These are phyloP conservation scores for Linum lewisii DNA, from an alignment of 345 rosid genomes.

Conservation along the genomic window DNA sequence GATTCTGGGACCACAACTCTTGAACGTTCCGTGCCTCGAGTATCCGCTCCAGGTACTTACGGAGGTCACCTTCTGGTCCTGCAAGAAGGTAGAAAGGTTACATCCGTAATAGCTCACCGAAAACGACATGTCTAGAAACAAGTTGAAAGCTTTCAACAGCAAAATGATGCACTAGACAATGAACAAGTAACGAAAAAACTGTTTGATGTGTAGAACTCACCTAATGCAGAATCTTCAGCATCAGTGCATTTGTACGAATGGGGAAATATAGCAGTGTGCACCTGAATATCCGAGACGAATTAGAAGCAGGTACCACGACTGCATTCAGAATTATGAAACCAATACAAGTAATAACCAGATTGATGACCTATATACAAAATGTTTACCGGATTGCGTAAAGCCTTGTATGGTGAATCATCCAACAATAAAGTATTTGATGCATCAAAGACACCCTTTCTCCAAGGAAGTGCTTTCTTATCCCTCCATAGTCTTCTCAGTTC, in stretches of 20 bases:
- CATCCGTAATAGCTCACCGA: neutral
- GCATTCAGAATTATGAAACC: neutral
- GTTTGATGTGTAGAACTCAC: slow-evolving; percentile 27
- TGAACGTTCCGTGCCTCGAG: slow-evolving; percentile 47
- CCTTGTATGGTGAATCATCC: slow-evolving; percentile 28
- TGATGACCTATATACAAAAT: neutral
- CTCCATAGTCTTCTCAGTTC: slow-evolving; percentile 21
- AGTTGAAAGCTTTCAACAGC: neutral
- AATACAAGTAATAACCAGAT: slow-evolving; percentile 1
- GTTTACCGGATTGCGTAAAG: slow-evolving; percentile 23
- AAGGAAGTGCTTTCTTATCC: neutral
- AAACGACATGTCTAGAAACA: no score
- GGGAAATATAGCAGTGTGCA: slow-evolving; percentile 71
- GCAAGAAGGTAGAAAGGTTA: slow-evolving; percentile 10
- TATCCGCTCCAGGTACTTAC: slow-evolving; percentile 55
- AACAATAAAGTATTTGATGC: slow-evolving; percentile 21
- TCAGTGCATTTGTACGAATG: slow-evolving; percentile 33
- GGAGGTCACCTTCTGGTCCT: slow-evolving; percentile 79
- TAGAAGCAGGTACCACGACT: neutral
- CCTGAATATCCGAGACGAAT: slow-evolving; percentile 31
- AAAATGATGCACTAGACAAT: no score
- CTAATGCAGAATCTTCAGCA: slow-evolving; percentile 47
- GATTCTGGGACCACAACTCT: slow-evolving; percentile 50
- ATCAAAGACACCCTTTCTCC: slow-evolving; percentile 17
- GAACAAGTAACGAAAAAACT: no score